Base-by-base conservation (phyloP, 78 protist genomes). In the Dictyostelium citrinum region DNA sequence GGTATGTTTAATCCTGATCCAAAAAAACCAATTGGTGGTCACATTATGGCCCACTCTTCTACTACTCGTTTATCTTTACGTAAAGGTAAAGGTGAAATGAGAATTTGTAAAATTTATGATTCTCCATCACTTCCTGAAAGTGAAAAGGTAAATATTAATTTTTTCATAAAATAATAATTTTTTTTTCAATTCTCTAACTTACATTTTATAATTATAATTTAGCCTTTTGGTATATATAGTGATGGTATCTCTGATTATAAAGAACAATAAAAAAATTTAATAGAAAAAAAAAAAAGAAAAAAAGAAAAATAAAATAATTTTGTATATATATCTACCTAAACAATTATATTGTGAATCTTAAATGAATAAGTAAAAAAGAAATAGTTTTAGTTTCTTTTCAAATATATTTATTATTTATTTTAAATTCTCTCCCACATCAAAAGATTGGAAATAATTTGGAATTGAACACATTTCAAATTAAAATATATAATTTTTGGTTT, bases 11-110 rank as follows among this genome's bases (percentile, higher is more conserved):
- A 91, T 82, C 86, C 96, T 6, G 95, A 95, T 49, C 94, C 96
- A 45, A 92, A 76, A 58, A 82, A 88, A 95, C 99, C 99, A 51
- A 98, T 99, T 81, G 99, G 99, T 61, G 99, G 99, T 71, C 96
- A 99, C 95, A 99, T 99, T 96, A 97, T 99, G 91, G 99, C 99
- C 1, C 99, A 99, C 83, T 99, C 99, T 0, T 98, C 99, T 0
- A 99, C 99, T 14, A 99, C 99, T 2, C 88, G 99, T 10, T 90
- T 98, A 39, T 97, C 91, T 35, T 83, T 98, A n/a, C 84, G 99
- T 31, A 99, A 99, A 92, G 99, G 99, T 55, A 90, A 98, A 33
- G 99, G 99, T n/a, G 99, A 99, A 81, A 92, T 86, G 10, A 97
- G 99, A 46, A 82, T 99, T 49, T 96, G 99, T 95, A 99, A 99